Evolutionary conservation across 2,329 filamentous ascomycete species (phyloP), one percentile per base, ranked within the genome.

Genomic region (Decorospora gaudefroyi): DNA sequence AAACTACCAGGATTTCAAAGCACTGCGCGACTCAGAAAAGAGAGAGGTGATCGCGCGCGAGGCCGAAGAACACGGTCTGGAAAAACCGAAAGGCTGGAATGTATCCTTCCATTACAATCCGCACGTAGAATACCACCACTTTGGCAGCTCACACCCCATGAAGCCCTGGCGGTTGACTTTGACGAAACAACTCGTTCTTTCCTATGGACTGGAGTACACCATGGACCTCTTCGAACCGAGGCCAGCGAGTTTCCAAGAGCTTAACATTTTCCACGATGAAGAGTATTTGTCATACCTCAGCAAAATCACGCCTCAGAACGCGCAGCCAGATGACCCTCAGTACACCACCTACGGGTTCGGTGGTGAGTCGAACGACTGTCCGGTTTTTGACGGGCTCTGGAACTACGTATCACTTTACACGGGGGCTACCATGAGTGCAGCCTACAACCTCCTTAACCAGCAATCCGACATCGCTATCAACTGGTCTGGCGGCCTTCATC

Each of bases 51-150:
- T 81, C 57, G 68, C 73, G 33, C 67, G 74, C 40, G 76, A 80
- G 55, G 76, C 79, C 27, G 76, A 81, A 49, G 72, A 77, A 50
- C 76, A 88, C 70, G 86, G 84, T 57, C 88, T 96, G 62, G 82
- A 84, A 38, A 81, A 84, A 23, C 91, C 92, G 1, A 85, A 87
- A 65, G 91, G 90, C 57, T 91, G 95, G 73, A 90, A 81, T 21
- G 92, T 99, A 32, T 96, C 92, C 7, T 97, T 91, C 73, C 93
- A 99, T 70, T 90, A 90, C 74, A 96, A 96, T 64, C 88, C 91
- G 1, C 85, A 89, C 48, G 95, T 97, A 68, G 93, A 99, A 74
- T 87, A 88, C 67, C 92, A 97, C 72, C 93, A 99, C 71, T 99
- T 99, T 70, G 93, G 93, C 55, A 87, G 89, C 73, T 91, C 89